These are phyloP conservation scores for Camellia granthamiana DNA, from an alignment of 148 eudicot species.

Conservation along the genomic window DNA sequence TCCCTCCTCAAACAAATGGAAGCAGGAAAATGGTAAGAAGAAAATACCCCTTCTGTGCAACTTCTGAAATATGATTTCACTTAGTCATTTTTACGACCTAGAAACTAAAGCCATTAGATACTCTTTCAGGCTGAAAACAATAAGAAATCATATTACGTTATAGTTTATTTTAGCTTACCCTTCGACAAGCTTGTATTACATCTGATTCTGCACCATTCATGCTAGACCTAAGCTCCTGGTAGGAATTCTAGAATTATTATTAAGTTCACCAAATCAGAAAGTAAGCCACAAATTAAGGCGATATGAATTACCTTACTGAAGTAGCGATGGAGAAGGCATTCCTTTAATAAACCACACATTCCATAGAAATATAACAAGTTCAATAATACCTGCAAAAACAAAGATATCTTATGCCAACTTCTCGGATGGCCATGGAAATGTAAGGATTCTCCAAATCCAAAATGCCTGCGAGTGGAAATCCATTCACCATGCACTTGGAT, in stretches of 20 bases:
- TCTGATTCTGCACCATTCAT: constrained; percentile 18
- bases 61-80: background rate
- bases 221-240: constrained; percentile 22
- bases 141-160: background rate
- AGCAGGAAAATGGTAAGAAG: no score
- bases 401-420: background rate
- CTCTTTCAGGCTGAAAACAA: constrained; percentile 2
- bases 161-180: constrained; percentile 14
- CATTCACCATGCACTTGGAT: background rate
- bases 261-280: background rate
- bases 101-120: background rate
- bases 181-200: constrained; percentile 18
- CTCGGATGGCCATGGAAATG: background rate
- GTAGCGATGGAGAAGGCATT: constrained; percentile 20
- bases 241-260: background rate
- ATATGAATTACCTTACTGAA: constrained; percentile 23
- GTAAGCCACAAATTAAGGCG: background rate
- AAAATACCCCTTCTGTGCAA: background rate
- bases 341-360: constrained; percentile 19
- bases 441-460: background rate
- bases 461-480: background rate
- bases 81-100: no score
- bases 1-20: no score
- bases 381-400: constrained; percentile 13
- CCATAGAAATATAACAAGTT: constrained; percentile 21